Base-by-base conservation (phyloP, 495 filamentous ascomycete species). In the Geoglossum glabrum region DNA sequence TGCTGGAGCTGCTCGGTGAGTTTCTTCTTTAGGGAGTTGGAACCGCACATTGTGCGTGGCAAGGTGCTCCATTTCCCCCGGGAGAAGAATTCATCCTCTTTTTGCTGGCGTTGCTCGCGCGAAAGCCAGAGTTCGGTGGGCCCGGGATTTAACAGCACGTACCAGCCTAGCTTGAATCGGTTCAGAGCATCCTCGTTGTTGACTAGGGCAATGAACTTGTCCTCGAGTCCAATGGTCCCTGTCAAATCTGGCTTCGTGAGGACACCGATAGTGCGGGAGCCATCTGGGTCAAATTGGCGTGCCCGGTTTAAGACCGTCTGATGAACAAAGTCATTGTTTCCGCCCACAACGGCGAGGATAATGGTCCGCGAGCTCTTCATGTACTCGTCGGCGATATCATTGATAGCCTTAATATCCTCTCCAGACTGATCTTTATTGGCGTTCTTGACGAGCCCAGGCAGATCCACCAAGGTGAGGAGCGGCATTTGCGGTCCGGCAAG, bases 391-490 rank as follows among this genome's bases (percentile, higher is more conserved):
- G 40, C 54, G 33, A 56, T 56, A 13, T 40, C 23, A 13, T 40
- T 28, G 54, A 56, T 40, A 11, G 40, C 25, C 6, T 17, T 11
- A n/a, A 56, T 56, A 36, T 56, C 54, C 23, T 56, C 27, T 40
- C 36, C 36, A 15, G 36, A 40, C 36, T 40, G 36, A 15, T 40
- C 36, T 40, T 56, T 56, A 26, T 33, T 56, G 17, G 54, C 40
- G 11, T 36, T 38, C 21, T 72, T 73, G 65, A 85, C 83, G 17
- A 82, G 78, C 0, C 81, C 78, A 0, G 80, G 80, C 1, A 84
- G 72, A 61, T 85, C 79, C 45, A 84, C 77, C 0, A 85, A 68
- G 46, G 70, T 81, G 1, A 85, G 65, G 60, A 84, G 73, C 19
- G 76, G 68, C 58, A 79, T 69, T 1, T 77, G 49, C 0, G 80